Conservation (phyloP, 2,329 filamentous ascomycete species). For the Chrysoporthe austroafricana region DNA sequence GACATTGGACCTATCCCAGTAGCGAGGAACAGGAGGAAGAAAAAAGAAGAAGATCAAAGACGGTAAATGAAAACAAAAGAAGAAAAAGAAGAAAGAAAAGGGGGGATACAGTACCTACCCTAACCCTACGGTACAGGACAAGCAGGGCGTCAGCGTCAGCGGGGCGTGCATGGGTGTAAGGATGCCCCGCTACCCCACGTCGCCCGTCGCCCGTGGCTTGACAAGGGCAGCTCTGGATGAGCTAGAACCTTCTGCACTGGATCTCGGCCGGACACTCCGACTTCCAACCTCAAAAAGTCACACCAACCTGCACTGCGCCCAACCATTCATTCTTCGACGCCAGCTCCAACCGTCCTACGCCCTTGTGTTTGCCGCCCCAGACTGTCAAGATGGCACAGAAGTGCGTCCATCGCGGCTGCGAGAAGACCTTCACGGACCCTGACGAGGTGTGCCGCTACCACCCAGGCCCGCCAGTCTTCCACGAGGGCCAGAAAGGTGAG, state of each 20-base stretch:
- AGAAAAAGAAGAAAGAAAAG: too few relatives aligned
- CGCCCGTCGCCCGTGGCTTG: not conserved
- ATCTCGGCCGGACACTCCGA: conserved; percentile 11
- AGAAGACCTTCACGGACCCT: conserved; percentile 80
- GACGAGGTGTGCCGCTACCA: conserved; percentile 90
- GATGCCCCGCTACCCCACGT: conserved; percentile 16
- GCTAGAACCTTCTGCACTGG: conserved; percentile 27
- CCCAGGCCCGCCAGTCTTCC: conserved; percentile 90
- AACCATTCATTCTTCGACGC: not conserved
- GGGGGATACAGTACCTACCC: too few relatives aligned
- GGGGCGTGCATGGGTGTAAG: not conserved
- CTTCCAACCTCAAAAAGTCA: conserved; percentile 9
- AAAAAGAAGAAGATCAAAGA: too few relatives aligned
- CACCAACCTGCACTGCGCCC: not conserved
- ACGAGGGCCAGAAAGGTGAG: conserved; percentile 97
- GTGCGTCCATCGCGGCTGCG: conserved; percentile 96
- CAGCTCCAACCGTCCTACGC: not conserved
- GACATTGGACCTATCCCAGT: too few relatives aligned
- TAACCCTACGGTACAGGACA: not conserved
- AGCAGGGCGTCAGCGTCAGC: not conserved
- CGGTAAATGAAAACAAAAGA: too few relatives aligned
- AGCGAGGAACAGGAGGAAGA: too few relatives aligned
- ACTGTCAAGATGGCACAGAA: conserved; percentile 68
- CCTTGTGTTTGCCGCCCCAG: not conserved
- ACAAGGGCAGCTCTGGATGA: conserved; percentile 7